A percentile compares a stretch with the other conserved stretches of the same genome.
phyloP scores from a whole-genome alignment of 208 protist species.

The Hexamita inflata region DNA sequence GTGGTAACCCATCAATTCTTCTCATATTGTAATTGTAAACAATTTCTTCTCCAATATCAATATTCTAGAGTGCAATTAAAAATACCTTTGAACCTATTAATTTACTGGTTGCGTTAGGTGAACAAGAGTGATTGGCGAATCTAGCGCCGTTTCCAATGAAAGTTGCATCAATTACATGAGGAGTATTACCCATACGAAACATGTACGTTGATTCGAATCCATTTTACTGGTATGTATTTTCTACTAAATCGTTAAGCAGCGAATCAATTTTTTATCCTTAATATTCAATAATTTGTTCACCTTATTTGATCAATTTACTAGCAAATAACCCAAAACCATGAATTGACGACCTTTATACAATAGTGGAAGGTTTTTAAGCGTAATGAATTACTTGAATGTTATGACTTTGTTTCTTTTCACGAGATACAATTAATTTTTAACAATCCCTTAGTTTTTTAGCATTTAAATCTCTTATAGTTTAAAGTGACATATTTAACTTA shows the following conservation, averaged over 20 bases:
- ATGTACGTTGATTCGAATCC: not conserved
- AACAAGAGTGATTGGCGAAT: not conserved
- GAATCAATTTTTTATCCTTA: not conserved
- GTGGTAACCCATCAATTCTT: not conserved
- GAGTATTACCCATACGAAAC: not conserved
- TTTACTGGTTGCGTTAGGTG: not conserved
- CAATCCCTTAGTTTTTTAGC: no score
- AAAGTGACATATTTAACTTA: no score
- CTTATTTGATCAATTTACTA: not conserved
- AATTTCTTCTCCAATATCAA: not conserved
- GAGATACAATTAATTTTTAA: no score
- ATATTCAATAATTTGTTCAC: not conserved
- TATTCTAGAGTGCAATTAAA: not conserved
- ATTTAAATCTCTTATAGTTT: no score
- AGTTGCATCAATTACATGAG: not conserved
- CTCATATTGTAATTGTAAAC: not conserved
- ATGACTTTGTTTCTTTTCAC: no score
- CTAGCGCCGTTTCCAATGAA: not conserved
- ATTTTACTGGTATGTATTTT: not conserved
- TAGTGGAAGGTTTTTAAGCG: no score
- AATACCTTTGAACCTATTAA: not conserved
- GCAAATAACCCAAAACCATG: not conserved
- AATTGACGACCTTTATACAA: not conserved
- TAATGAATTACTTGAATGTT: no score
- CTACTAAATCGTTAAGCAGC: not conserved